Percentiles rank a stretch among this genome's conserved stretches.
Conservation (phyloP, 1,139 yeast genomes). For the Saccharomyces pastorianus region DNA sequence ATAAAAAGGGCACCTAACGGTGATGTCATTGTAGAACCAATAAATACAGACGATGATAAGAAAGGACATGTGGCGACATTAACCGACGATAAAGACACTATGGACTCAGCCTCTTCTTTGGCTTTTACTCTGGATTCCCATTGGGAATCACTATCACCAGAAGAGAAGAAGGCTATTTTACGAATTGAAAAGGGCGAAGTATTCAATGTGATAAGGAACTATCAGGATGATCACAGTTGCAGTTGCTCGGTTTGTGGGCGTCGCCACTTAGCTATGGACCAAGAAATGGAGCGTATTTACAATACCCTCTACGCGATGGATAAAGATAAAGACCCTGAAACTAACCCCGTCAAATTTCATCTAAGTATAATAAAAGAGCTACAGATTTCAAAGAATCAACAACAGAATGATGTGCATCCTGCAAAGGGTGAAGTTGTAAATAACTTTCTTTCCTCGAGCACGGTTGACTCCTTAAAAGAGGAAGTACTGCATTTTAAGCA, state of each 20-base stretch:
- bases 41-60: slow-evolving; percentile 11
- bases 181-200: slow-evolving; percentile 65
- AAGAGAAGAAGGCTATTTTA: slow-evolving; percentile 55
- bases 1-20: slow-evolving; percentile 69
- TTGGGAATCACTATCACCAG: slow-evolving; percentile 62
- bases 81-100: slow-evolving; percentile 47
- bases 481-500: slow-evolving; percentile 30
- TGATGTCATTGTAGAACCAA: slow-evolving; percentile 53
- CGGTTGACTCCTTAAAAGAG: slow-evolving; percentile 25
- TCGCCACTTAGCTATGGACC: slow-evolving; percentile 63
- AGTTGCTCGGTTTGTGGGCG: slow-evolving; percentile 77
- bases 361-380: slow-evolving; percentile 30
- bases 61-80: slow-evolving; percentile 39
- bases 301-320: slow-evolving; percentile 37
- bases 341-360: slow-evolving; percentile 31
- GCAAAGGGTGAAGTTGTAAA: slow-evolving; percentile 14
- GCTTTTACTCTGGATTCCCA: slow-evolving; percentile 32
- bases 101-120: slow-evolving; percentile 10
- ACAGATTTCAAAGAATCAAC: slow-evolving; percentile 20
- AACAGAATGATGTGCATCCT: slow-evolving; percentile 10
- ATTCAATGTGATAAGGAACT: slow-evolving; percentile 53
- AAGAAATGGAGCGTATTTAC: slow-evolving; percentile 71
- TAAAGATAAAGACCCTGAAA: slow-evolving; percentile 27
- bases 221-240: slow-evolving; percentile 47
- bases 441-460: slow-evolving; percentile 21